Evolutionary conservation across 495 filamentous ascomycete genomes (phyloP), one percentile per base, ranked within the genome.

Genomic region (Aspergillus cristatus): DNA sequence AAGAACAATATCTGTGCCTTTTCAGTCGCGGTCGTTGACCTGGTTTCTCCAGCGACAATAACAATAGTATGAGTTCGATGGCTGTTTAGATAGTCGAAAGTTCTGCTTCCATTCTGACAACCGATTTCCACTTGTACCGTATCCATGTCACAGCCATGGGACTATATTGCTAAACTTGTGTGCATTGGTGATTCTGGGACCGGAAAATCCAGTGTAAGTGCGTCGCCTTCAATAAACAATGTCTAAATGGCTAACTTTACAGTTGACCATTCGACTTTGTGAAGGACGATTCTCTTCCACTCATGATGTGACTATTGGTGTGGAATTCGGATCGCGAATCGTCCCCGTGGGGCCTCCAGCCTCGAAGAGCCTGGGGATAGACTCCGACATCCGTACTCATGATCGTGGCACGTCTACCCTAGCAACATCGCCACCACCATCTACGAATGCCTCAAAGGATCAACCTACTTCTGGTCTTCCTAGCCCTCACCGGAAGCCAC

Each of bases 131-230:
- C 3, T 5, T 14, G 35, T 16, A 32, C 35, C 43, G 49, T 62
- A 73, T 75, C 72, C 57, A 80, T 81, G 76, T 70, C 76, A 57
- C 76, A 76, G 58, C 74, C 88, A 69, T 96, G 89, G 89, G 86
- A 96, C 67, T 96, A 94, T 69, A 96, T 96, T 55, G 88, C 89
- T 60, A 96, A 96, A 67, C 82, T 98, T 53, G 89, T 96, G 55
- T 93, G 86, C 65, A 87, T 98, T 54, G 91, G 91, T 56, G 91
- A 96, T 64, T 86, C 80, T 13, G 91, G 86, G 46, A 90, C 84
- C 51, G 90, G 90, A 43, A 97, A 97, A 68, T 89, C 82, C 42
- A 78, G 74, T 42, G 76, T 80, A 59, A 47, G 72, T 62, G 18
- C 12, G 28, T 14, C 37, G 20, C 20, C 20, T 24, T 24, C 8